phyloP scores from a whole-genome alignment of 306 rosid species.

The Vigna trinervia region DNA sequence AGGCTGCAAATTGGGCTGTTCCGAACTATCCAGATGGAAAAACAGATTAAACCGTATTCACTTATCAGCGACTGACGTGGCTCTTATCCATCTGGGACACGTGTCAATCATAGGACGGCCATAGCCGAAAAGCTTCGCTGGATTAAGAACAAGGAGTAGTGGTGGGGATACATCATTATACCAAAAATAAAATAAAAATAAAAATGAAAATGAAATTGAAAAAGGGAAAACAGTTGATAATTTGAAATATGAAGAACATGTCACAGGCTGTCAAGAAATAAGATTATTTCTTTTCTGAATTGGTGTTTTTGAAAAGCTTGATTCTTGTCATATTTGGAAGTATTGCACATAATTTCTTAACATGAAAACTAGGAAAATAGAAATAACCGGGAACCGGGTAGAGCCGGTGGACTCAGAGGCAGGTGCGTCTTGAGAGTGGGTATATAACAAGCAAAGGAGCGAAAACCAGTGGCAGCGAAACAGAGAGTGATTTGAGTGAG shows the following conservation, averaged over 20 bases:
- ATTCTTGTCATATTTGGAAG: conserved; percentile 27
- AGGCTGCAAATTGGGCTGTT: not conserved
- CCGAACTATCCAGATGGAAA: conserved; percentile 44
- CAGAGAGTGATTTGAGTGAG: conserved; percentile 7
- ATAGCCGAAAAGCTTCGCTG: conserved; percentile 47
- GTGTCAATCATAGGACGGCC: conserved; percentile 44
- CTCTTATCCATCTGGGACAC: conserved; percentile 48
- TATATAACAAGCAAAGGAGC: conserved; percentile 55
- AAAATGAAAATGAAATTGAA: not conserved
- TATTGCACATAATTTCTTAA: conserved; percentile 25
- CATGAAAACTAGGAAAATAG: not conserved
- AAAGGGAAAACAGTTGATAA: not conserved
- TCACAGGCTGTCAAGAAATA: conserved; percentile 58
- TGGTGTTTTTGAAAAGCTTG: conserved; percentile 12
- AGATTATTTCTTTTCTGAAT: conserved; percentile 21
- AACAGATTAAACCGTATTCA: conserved; percentile 18
- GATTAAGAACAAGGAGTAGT: conserved; percentile 6
- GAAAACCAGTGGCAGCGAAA: conserved; percentile 29
- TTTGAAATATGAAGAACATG: conserved; percentile 7
- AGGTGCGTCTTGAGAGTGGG: conserved; percentile 13
- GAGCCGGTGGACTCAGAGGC: conserved; percentile 42
- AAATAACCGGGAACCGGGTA: conserved; percentile 67
- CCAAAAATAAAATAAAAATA: not conserved
- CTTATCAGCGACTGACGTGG: conserved; percentile 46
- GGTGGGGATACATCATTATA: conserved; percentile 18